A percentile compares a stretch with the other conserved stretches of the same genome.
Conservation (phyloP, 2,329 filamentous ascomycete species). For the Venturiaceae sp. region DNA sequence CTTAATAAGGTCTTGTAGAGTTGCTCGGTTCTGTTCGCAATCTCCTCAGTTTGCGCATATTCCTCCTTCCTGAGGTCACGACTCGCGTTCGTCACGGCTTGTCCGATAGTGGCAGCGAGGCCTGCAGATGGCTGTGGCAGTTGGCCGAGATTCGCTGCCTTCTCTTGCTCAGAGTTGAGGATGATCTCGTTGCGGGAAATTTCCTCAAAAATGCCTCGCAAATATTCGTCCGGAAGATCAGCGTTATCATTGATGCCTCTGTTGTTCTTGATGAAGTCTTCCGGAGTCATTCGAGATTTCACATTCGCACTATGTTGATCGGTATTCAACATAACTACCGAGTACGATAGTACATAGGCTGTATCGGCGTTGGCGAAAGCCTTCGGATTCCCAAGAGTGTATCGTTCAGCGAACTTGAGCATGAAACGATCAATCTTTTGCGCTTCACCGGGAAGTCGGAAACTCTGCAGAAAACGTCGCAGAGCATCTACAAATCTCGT, state of each 20-base stretch:
- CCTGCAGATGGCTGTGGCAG: slow-evolving; percentile 48
- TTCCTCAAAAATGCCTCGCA: slow-evolving; percentile 82
- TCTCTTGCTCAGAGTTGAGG: slow-evolving; percentile 81
- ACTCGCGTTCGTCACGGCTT: slow-evolving; percentile 84
- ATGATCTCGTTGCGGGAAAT: slow-evolving; percentile 90
- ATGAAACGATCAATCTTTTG: slow-evolving; percentile 99
- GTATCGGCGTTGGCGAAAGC: slow-evolving; percentile 98
- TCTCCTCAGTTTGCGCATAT: slow-evolving; percentile 91
- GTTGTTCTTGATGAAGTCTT: slow-evolving; percentile 99
- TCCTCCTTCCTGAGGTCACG: slow-evolving; percentile 87
- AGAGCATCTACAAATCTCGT: slow-evolving; percentile 88
- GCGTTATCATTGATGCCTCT: slow-evolving; percentile 95
- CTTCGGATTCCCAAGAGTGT: slow-evolving; percentile 89
- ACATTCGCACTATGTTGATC: slow-evolving; percentile 90
- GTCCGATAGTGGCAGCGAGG: slow-evolving; percentile 73
- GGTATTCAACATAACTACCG: slow-evolving; percentile 92
- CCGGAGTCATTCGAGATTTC: slow-evolving; percentile 78
- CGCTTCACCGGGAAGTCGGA: slow-evolving; percentile 88
- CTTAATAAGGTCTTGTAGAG: slow-evolving; percentile 89
- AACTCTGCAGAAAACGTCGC: slow-evolving; percentile 85
- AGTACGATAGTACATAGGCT: slow-evolving; percentile 91
- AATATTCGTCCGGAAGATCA: slow-evolving; percentile 86
- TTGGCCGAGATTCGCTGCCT: slow-evolving; percentile 66
- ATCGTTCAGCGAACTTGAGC: slow-evolving; percentile 96
- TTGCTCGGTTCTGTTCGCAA: slow-evolving; percentile 70